Evolutionary conservation across 176 grass and related monocot genomes (phyloP).

Genomic region (Juncus inflexus): DNA sequence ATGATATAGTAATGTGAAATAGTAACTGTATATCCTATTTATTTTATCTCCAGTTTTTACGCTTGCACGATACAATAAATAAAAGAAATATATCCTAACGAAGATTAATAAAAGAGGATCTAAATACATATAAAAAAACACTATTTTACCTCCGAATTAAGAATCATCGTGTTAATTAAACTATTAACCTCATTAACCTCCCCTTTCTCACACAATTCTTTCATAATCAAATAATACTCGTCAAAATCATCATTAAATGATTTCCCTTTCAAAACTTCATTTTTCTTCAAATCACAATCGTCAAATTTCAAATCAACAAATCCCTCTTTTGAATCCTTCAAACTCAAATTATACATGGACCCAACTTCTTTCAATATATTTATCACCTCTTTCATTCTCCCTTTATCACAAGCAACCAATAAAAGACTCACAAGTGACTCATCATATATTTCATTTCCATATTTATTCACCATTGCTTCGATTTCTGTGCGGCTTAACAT

Average conservation of each 20-base stretch:
- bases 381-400: conserved; percentile 63
- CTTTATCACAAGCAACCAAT: conserved; percentile 71
- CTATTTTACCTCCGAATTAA: conserved; percentile 50
- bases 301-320: conserved; percentile 28
- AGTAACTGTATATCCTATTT: too few species aligned
- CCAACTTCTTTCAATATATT: conserved; percentile 69
- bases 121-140: not conserved
- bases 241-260: conserved; percentile 60
- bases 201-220: conserved; percentile 65
- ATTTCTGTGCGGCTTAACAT: conserved; percentile 73
- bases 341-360: conserved; percentile 37
- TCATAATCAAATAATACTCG: conserved; percentile 68
- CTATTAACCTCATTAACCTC: conserved; percentile 58
- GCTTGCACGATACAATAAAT: too few species aligned
- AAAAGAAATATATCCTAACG: too few species aligned
- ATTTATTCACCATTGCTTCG: conserved; percentile 51
- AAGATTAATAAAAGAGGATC: too few species aligned
- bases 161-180: conserved; percentile 69
- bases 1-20: too few species aligned
- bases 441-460: conserved; percentile 50
- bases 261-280: conserved; percentile 39
- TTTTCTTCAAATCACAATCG: conserved; percentile 36
- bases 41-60: too few species aligned
- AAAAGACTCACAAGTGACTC: conserved; percentile 58
- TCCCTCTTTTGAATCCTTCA: conserved; percentile 29